These are phyloP conservation scores for Taiwanofungus camphoratus DNA, from an alignment of 1,284 basidiomycete species.

Conservation along the genomic window DNA sequence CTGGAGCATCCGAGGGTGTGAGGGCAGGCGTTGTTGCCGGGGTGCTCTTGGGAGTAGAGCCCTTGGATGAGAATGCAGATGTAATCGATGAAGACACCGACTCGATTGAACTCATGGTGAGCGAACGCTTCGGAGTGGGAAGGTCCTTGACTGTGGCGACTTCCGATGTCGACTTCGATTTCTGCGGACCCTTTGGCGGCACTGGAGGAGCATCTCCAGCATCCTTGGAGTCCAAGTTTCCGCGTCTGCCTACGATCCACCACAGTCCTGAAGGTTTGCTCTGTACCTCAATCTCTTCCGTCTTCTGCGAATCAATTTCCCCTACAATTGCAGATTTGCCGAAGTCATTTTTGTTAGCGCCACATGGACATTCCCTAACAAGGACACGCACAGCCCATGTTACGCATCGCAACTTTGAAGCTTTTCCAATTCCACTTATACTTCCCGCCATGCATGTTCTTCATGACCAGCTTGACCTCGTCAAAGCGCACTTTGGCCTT, in stretches of 20 bases:
- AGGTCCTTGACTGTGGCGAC: constrained; percentile 22
- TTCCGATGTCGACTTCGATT: constrained; percentile 22
- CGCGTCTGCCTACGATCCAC: constrained; percentile 51
- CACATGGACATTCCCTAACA: too few relatives aligned
- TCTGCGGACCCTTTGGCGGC: constrained; percentile 13
- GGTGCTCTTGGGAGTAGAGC: constrained; percentile 14
- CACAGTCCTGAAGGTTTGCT: constrained; percentile 49
- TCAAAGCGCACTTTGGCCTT: constrained; percentile 57
- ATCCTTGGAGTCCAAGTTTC: constrained; percentile 24
- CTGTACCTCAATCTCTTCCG: constrained; percentile 56
- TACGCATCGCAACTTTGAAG: constrained; percentile 68
- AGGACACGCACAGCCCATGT: constrained; percentile 65
- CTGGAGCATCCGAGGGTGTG: constrained; percentile 22
- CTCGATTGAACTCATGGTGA: constrained; percentile 25
- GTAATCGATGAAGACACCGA: constrained; percentile 20
- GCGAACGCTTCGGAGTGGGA: constrained; percentile 22
- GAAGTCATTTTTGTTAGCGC: constrained; percentile 1
- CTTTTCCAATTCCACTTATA: constrained; percentile 78
- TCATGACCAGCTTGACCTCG: constrained; percentile 66
- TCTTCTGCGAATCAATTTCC: constrained; percentile 50
- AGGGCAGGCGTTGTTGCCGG: constrained; percentile 17
- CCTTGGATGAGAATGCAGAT: constrained; percentile 13
- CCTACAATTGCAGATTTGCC: constrained; percentile 34
- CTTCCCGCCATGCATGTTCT: constrained; percentile 65
- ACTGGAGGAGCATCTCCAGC: constrained; percentile 20